Conservation (phyloP, 768 basidiomycete genomes). For the Xanthoconium stramineum region DNA sequence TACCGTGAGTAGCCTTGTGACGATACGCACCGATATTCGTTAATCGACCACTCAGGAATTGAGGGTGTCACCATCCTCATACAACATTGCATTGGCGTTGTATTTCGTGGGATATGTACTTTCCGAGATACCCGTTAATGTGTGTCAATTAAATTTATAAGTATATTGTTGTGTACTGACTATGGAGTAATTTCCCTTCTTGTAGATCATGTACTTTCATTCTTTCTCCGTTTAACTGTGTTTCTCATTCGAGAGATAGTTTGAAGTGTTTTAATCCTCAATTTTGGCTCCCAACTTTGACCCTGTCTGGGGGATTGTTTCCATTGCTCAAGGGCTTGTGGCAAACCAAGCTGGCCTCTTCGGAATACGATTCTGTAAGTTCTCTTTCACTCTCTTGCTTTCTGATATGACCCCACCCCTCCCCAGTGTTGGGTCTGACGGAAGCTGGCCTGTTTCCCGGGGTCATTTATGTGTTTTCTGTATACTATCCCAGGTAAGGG, state of each 20-base stretch:
- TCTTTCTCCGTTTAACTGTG: not conserved
- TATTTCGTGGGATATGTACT: slow-evolving; percentile 60
- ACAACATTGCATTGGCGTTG: slow-evolving; percentile 55
- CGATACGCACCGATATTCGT: not conserved
- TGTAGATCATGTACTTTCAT: slow-evolving; percentile 26
- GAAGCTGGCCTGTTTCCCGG: slow-evolving; percentile 63
- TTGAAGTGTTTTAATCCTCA: slow-evolving; percentile 60
- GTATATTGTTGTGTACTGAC: not conserved
- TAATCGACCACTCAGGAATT: slow-evolving; percentile 41
- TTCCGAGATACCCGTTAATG: slow-evolving; percentile 62
- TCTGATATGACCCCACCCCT: not conserved
- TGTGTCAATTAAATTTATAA: slow-evolving; percentile 18
- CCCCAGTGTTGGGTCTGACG: slow-evolving; percentile 49
- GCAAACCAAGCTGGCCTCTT: slow-evolving; percentile 52
- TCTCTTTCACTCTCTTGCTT: not conserved
- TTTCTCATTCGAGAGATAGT: slow-evolving; percentile 26
- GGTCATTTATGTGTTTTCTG: slow-evolving; percentile 55
- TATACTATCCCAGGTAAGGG: slow-evolving; percentile 49
- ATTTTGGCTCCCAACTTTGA: slow-evolving; percentile 59
- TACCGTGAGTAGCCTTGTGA: slow-evolving; percentile 30
- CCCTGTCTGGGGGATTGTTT: slow-evolving; percentile 57
- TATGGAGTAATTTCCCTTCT: not conserved
- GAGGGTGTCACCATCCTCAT: slow-evolving; percentile 45
- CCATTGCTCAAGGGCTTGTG: slow-evolving; percentile 53
- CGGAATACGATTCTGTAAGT: slow-evolving; percentile 51